A percentile compares a stretch with the other conserved stretches of the same genome.
phyloP scores from a whole-genome alignment of 345 rosid species.

The Hypericum androsaemum region DNA sequence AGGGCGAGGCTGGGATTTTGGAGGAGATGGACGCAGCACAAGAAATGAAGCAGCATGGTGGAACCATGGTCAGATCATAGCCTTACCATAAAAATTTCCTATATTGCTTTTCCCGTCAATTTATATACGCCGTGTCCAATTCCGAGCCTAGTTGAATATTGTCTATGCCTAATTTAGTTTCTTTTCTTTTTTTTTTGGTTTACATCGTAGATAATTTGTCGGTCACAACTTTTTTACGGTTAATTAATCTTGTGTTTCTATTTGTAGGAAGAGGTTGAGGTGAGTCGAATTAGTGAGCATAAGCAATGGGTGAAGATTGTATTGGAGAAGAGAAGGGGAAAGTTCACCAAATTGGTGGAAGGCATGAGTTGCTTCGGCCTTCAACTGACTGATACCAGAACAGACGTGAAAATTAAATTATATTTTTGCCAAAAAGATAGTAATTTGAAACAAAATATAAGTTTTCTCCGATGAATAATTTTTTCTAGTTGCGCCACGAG shows the following conservation, averaged over 20 bases:
- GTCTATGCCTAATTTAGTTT: too few relatives aligned
- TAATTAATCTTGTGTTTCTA: background rate
- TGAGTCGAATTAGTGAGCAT: conserved; percentile 36
- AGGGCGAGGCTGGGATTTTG: conserved; percentile 4
- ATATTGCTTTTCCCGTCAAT: too few relatives aligned
- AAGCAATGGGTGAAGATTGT: conserved; percentile 65
- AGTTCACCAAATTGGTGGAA: conserved; percentile 55
- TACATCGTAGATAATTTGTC: too few relatives aligned
- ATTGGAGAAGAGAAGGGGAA: conserved; percentile 41
- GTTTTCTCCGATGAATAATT: too few relatives aligned
- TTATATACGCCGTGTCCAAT: too few relatives aligned
- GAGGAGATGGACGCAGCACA: conserved; percentile 24
- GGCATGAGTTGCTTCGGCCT: conserved; percentile 41
- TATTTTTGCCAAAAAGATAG: background rate
- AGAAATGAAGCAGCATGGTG: conserved; percentile 34
- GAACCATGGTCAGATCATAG: conserved; percentile 36
- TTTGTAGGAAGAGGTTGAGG: conserved; percentile 50
- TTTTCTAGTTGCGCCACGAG: background rate
- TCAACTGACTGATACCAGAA: conserved; percentile 40
- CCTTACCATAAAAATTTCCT: too few relatives aligned
- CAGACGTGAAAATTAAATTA: too few relatives aligned
- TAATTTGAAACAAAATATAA: background rate
- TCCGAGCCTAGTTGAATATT: too few relatives aligned
- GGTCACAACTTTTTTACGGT: background rate
- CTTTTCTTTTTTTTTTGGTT: too few relatives aligned